phyloP scores from a whole-genome alignment of 352 stramenopile genomes.

The Phytophthora kernoviae region DNA sequence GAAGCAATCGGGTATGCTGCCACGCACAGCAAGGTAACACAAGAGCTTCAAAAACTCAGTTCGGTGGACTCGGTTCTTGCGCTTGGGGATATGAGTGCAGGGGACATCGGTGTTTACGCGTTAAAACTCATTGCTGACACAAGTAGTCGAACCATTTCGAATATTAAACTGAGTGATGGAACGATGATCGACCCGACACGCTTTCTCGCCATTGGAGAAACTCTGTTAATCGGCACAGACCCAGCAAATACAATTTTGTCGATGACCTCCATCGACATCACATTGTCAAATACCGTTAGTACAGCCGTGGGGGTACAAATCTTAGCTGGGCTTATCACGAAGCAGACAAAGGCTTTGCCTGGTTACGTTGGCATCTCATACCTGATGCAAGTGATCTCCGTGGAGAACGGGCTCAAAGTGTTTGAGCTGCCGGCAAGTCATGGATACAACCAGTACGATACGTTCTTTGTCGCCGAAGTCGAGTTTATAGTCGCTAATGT shows the following conservation, averaged over 20 bases:
- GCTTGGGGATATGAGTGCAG: constrained; percentile 42
- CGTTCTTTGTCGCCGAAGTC: constrained; percentile 47
- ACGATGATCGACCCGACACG: constrained; percentile 61
- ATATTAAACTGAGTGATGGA: constrained; percentile 46
- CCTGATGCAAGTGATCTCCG: constrained; percentile 54
- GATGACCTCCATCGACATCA: constrained; percentile 50
- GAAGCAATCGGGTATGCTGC: constrained; percentile 63
- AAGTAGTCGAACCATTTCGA: constrained; percentile 40
- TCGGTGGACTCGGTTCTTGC: constrained; percentile 66
- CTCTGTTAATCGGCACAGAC: constrained; percentile 35
- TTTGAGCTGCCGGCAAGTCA: constrained; percentile 58
- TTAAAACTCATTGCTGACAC: constrained; percentile 54
- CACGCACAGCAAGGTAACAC: constrained; percentile 71
- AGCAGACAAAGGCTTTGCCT: constrained; percentile 48
- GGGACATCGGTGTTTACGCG: constrained; percentile 64
- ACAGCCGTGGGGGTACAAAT: constrained; percentile 29
- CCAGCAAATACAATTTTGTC: constrained; percentile 47
- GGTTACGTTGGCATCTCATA: constrained; percentile 51
- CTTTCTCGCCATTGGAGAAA: constrained; percentile 67
- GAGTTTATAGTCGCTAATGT: constrained; percentile 44
- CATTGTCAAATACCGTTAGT: constrained; percentile 24
- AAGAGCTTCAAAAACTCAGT: constrained; percentile 73
- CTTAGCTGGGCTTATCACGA: constrained; percentile 57
- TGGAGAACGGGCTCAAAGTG: constrained; percentile 20
- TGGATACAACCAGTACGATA: constrained; percentile 26